Evolutionary conservation across 2,329 filamentous ascomycete genomes (phyloP).

Genomic region (Diaporthe humulicola): DNA sequence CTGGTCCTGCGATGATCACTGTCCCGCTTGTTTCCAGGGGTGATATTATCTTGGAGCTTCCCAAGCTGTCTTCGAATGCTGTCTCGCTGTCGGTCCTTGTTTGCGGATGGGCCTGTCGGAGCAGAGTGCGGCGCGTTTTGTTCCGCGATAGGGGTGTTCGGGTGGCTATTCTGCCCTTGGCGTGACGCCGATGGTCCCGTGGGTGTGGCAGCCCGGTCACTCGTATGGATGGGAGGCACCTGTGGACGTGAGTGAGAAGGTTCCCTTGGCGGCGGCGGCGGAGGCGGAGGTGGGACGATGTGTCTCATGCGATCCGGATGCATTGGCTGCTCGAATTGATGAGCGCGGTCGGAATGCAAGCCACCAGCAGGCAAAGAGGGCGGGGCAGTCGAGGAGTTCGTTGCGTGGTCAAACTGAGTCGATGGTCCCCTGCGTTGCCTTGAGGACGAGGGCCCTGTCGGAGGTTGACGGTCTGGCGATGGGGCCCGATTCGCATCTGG

Average conservation of each 20-base stretch:
- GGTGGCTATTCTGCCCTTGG: conserved; percentile 45
- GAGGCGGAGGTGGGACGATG: conserved; percentile 52
- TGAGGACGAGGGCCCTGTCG: conserved; percentile 66
- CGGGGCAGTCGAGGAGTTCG: conserved; percentile 41
- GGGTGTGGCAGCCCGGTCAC: conserved; percentile 44
- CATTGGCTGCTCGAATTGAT: conserved; percentile 56
- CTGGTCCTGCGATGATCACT: conserved; percentile 41
- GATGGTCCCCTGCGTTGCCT: conserved; percentile 55
- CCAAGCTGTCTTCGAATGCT: conserved; percentile 66
- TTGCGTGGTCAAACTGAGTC: conserved; percentile 54
- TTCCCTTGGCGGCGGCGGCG: conserved; percentile 49
- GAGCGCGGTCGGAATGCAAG: conserved; percentile 58
- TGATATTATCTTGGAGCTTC: conserved; percentile 62
- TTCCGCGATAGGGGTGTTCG: conserved; percentile 47
- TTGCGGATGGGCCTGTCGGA: conserved; percentile 51
- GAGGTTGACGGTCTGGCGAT: conserved; percentile 65
- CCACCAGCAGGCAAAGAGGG: conserved; percentile 42
- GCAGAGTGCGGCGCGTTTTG: conserved; percentile 41
- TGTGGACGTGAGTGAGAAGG: conserved; percentile 41
- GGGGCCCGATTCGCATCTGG: conserved; percentile 57
- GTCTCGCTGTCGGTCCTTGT: conserved; percentile 52
- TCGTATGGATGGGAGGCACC: conserved; percentile 46
- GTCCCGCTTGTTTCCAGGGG: conserved; percentile 50
- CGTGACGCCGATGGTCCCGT: conserved; percentile 46
- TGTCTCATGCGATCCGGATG: conserved; percentile 66